phyloP scores from a whole-genome alignment of 352 stramenopile genomes.

The Pythium insidiosum region DNA sequence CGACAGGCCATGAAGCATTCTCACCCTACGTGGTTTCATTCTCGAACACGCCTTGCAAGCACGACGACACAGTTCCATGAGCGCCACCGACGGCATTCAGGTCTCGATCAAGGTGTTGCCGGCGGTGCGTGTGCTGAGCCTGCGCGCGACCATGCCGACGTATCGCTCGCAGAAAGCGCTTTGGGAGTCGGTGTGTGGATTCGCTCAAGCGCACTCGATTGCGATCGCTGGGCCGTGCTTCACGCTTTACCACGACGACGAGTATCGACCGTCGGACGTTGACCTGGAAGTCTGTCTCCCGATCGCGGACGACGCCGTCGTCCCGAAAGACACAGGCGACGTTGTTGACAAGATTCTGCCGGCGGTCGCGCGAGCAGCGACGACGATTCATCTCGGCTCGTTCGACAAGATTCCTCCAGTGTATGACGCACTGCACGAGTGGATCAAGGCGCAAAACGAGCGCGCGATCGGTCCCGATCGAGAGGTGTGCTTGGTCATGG shows the following conservation, averaged over 20 bases:
- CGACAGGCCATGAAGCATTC: too few relatives aligned
- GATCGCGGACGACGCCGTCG: constrained; percentile 13
- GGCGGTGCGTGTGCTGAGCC: not conserved
- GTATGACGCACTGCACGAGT: constrained; percentile 17
- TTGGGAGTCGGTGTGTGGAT: not conserved
- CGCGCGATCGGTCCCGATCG: constrained; percentile 1
- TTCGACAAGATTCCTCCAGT: constrained; percentile 15
- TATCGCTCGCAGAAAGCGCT: not conserved
- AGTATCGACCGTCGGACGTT: constrained; percentile 30
- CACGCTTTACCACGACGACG: constrained; percentile 30
- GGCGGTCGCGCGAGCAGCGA: constrained; percentile 18
- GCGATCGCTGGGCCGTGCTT: constrained; percentile 15
- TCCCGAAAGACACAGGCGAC: constrained; percentile 1
- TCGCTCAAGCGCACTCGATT: not conserved
- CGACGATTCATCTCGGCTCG: constrained; percentile 22
- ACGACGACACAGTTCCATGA: too few relatives aligned
- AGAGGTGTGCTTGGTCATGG: constrained; percentile 9
- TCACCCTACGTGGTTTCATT: too few relatives aligned
- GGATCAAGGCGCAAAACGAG: constrained; percentile 3
- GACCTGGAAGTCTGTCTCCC: constrained; percentile 45
- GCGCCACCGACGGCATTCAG: too few relatives aligned
- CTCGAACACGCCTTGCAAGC: too few relatives aligned
- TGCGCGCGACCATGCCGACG: not conserved
- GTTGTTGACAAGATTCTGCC: constrained; percentile 5
- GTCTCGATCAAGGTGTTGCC: not conserved